Percentiles rank a stretch among this genome's conserved stretches.
Evolutionary conservation across 305 asterid species (phyloP).

Genomic region (Fraxinus albicans): DNA sequence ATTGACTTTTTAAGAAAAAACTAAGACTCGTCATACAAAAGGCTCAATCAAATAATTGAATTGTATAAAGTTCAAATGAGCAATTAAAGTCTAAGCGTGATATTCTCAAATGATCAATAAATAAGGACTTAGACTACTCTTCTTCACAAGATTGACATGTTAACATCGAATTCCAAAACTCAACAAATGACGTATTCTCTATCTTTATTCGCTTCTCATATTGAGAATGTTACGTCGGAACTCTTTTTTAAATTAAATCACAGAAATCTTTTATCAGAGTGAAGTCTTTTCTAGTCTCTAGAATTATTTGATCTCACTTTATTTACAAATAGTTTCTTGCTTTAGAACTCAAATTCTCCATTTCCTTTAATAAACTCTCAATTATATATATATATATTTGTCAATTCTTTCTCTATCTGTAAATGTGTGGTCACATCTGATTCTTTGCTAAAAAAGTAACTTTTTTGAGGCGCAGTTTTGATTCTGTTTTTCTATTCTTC

Average conservation of each 20-base stretch:
- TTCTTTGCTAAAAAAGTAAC: conserved; percentile 30
- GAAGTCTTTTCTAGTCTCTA: not conserved
- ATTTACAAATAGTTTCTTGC: not conserved
- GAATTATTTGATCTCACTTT: not conserved
- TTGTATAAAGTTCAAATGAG: not conserved
- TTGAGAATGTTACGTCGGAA: not conserved
- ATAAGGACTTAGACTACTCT: not conserved
- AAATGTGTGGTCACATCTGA: conserved; percentile 50
- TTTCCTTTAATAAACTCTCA: not conserved
- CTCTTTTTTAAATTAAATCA: not conserved
- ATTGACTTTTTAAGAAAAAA: no score
- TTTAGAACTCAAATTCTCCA: not conserved
- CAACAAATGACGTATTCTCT: not conserved
- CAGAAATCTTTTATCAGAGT: not conserved
- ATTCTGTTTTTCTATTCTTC: conserved; percentile 34
- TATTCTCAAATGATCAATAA: no score
- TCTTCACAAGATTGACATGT: not conserved
- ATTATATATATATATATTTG: not conserved
- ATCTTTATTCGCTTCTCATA: conserved; percentile 29
- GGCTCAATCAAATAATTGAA: no score
- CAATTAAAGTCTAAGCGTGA: not conserved
- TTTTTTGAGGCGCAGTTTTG: no score
- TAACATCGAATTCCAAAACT: not conserved
- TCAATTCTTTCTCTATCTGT: not conserved
- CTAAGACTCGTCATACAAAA: not conserved